Conservation (phyloP, 2,329 filamentous ascomycete species). For the Thielaviopsis musarum region DNA sequence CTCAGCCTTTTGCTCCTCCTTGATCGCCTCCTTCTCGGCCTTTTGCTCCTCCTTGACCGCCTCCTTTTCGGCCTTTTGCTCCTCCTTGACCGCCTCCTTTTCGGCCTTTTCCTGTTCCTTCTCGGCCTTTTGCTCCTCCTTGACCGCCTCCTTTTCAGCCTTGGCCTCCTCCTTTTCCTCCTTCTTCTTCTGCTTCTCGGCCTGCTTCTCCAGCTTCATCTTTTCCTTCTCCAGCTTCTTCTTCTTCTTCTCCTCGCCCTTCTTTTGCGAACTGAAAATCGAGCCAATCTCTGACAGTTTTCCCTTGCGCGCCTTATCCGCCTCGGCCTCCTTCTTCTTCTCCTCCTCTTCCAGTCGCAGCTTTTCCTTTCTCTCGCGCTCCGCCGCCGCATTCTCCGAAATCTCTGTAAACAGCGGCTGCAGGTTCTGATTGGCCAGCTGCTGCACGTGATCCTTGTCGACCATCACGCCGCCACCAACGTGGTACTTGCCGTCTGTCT, state of each 20-base stretch:
- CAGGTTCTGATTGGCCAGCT: constrained; percentile 19
- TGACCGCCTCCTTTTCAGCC: not conserved
- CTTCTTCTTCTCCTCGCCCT: constrained; percentile 39
- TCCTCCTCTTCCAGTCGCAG: constrained; percentile 72
- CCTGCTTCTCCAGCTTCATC: constrained; percentile 26
- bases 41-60: not conserved
- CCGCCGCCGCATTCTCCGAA: constrained; percentile 1
- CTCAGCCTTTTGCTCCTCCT: constrained; percentile 17
- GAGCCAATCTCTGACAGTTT: constrained; percentile 51
- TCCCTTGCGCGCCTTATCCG: constrained; percentile 44
- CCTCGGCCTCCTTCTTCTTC: constrained; percentile 60
- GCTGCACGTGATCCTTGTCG: not conserved
- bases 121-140: not conserved
- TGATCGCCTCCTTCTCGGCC: constrained; percentile 17
- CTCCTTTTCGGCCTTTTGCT: not conserved
- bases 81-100: not conserved
- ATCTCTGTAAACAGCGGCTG: constrained; percentile 23
- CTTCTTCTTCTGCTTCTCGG: constrained; percentile 28
- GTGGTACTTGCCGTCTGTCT: not conserved
- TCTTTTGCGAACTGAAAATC: constrained; percentile 43
- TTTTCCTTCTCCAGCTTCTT: constrained; percentile 37
- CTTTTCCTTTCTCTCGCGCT: constrained; percentile 39
- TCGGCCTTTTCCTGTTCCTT: constrained; percentile 13
- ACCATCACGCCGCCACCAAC: constrained; percentile 8
- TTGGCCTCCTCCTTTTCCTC: not conserved